Base-by-base conservation (phyloP, 2,329 filamentous ascomycete genomes). In the Fusarium tanahbumbuense region DNA sequence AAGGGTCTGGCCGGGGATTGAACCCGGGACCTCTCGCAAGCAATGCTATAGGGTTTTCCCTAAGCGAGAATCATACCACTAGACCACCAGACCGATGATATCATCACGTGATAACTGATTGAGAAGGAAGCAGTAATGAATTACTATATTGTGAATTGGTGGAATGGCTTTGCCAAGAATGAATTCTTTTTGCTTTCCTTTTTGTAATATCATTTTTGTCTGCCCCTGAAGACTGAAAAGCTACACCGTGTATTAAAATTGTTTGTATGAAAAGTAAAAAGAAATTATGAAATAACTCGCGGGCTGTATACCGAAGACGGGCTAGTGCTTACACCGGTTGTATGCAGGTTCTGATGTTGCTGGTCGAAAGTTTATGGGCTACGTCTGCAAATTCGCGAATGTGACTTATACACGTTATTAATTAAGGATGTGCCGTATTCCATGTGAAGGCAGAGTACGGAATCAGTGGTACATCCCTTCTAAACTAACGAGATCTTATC, bases 21-120 rank as follows among this genome's bases (percentile, higher is more conserved):
- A 82, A 81, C 80, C 79, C 80, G 80, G 80, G 80, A 81, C 80
- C 80, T 82, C 80, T 81, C 80, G 80, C 80, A 82, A 75, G 68
- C 70, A 61, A 40, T 71, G 77, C 78, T 77, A 45, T 71, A 77
- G 79, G 79, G 78, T 81, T 70, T 72, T 78, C 87, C 87, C 88
- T 89, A 89, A 89, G 88, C 87, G 87, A 88, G 87, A 89, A 89
- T 89, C 87, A 89, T 89, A 89, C 87, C 87, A 86, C 87, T 88
- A 88, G 86, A 88, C 86, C 85, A 88, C 79, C 81, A 81, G 81
- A 82, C 81, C 82, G 7, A 9, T 22, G 18, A 41, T 8, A 3
- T 16, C 2, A 53, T 53, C 49, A 53, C 49, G 49, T 53, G 49
- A 52, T 52, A 8, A 3, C 3, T 22, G 1, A n/a, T 15, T 48